A percentile compares a stretch with the other conserved stretches of the same genome.
phyloP scores from a whole-genome alignment of 2,329 filamentous ascomycete species.

The Colletotrichum liaoningense region DNA sequence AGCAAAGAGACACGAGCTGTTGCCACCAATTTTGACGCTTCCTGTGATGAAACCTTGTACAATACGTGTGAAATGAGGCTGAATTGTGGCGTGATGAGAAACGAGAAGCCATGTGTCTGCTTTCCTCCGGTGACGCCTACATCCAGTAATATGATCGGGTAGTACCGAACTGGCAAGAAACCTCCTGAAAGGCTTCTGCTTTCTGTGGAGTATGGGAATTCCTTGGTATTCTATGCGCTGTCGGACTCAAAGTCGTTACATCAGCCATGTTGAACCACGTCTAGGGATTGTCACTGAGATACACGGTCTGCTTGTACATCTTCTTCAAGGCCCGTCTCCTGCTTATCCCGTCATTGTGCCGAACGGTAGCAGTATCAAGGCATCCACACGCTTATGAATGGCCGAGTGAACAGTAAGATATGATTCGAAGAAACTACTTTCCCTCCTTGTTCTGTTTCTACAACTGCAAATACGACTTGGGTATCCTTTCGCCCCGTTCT shows the following conservation, averaged over 20 bases:
- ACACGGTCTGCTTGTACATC: fast-evolving
- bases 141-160: background rate
- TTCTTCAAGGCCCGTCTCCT: fast-evolving
- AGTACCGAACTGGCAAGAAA: fast-evolving
- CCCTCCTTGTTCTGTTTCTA: fast-evolving
- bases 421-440: background rate
- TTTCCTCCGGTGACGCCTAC: fast-evolving
- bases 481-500: background rate
- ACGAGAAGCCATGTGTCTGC: background rate
- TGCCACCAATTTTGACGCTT: fast-evolving
- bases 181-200: too few species aligned
- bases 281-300: fast-evolving
- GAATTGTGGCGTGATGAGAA: background rate
- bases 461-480: background rate
- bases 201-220: too few species aligned
- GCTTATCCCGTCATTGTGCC: background rate
- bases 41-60: background rate
- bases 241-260: background rate
- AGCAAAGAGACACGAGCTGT: background rate
- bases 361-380: background rate
- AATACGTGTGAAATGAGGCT: background rate
- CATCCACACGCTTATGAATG: background rate
- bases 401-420: background rate
- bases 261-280: fast-evolving
- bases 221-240: too few species aligned